Evolutionary conservation across 371 early-diverging fungal species (phyloP), one percentile per base, ranked within the genome.

Genomic region (Coemansia sp.): DNA sequence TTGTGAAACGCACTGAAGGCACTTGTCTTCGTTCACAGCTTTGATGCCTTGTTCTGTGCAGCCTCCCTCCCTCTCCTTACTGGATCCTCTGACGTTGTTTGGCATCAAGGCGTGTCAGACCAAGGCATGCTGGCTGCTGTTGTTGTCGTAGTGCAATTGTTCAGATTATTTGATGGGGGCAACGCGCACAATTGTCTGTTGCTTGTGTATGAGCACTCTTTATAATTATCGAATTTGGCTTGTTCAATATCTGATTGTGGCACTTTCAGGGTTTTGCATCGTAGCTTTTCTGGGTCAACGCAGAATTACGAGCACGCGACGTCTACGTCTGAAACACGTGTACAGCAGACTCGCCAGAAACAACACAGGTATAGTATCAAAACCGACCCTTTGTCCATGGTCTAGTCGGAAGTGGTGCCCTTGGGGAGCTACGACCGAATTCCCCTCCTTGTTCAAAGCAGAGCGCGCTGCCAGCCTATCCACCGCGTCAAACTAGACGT

Each of bases 291-390:
- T 8, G 24, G 24, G 21, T 13, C 9, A 32, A 19, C 58, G 24
- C 21, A 23, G 26, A 39, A 36, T 13, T 23, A 19, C 19, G n/a
- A 39, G 58, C 58, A 57, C 58, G 58, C 58, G 58, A 57, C 58
- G 19, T 19, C 23, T 39, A 21, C 58, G 29, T 11, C 58, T 15
- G 19, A 29, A 19, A 57, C 58, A 17, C 40, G 32, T 19, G 21
- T 21, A 39, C 39, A 57, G 19, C 32, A 8, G 52, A 23, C 23
- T 12, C 11, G 52, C 24, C 49, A 17, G 23, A 2, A 24, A 19
- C 17, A 9, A 39, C 9, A 36, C 52, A 63, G 63, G 63, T 63
- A 63, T 63, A 63, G 63, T 63, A 54, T 23, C 48, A 32, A 56
- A 56, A 32, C 32, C 19, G 32, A 17, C 49, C 19, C 49, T 48